phyloP scores from a whole-genome alignment of 2,329 filamentous ascomycete genomes.

The Botrytis tulipae region DNA sequence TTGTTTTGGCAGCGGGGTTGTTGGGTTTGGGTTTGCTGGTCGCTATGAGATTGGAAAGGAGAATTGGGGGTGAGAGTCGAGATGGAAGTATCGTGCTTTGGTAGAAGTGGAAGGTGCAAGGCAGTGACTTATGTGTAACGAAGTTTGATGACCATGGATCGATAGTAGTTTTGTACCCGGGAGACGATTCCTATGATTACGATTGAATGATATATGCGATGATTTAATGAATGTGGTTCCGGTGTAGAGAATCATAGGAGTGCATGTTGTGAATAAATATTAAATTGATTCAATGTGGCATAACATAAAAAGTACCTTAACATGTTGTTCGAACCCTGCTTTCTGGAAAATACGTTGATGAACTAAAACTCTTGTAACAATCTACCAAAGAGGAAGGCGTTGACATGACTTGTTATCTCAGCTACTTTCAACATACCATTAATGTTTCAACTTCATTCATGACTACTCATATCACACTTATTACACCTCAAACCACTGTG shows the following conservation, averaged over 20 bases:
- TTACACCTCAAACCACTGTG: background rate
- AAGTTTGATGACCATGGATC: background rate
- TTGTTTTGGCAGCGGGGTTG: background rate
- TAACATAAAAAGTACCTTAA: background rate
- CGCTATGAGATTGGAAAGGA: background rate
- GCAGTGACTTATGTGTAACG: background rate
- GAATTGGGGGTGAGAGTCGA: too few species aligned
- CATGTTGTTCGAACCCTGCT: too few species aligned
- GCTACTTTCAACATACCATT: too few species aligned
- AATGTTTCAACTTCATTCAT: too few species aligned
- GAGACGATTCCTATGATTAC: background rate
- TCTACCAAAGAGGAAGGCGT: background rate
- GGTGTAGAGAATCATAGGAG: background rate
- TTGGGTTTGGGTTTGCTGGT: background rate
- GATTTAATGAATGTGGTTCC: background rate
- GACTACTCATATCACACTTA: background rate
- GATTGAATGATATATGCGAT: constrained; percentile 36
- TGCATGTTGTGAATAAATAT: too few species aligned
- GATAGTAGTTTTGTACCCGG: background rate
- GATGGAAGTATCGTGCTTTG: background rate
- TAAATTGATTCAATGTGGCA: background rate
- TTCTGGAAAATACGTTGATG: background rate
- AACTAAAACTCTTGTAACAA: too few species aligned
- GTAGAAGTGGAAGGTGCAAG: background rate
- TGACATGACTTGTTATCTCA: background rate